Conservation (phyloP, 768 basidiomycete species). For the Chalciporus pseudorubinellus region DNA sequence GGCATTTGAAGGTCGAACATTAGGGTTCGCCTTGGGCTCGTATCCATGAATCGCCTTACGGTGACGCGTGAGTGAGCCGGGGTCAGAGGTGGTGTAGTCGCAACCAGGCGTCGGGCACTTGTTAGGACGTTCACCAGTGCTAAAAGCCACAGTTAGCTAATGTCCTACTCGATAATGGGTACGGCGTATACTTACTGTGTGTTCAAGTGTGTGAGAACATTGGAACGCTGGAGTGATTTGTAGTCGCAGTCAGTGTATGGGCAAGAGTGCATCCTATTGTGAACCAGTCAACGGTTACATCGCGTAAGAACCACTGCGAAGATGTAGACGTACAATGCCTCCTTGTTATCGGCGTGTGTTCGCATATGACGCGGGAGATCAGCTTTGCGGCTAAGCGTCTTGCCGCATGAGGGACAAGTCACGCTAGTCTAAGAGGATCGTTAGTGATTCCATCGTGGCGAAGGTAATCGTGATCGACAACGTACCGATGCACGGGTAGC, state of each 20-base stretch:
- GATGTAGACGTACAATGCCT: slow-evolving; percentile 19
- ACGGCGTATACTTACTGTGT: slow-evolving; percentile 27
- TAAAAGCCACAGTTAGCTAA: slow-evolving; percentile 4
- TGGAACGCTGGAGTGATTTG: slow-evolving; percentile 27
- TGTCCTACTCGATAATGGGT: neutral
- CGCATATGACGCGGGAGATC: slow-evolving; percentile 31
- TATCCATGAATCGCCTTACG: slow-evolving; percentile 19
- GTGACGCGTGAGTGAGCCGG: slow-evolving; percentile 24
- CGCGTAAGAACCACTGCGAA: too few relatives aligned
- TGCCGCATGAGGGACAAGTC: slow-evolving; percentile 15
- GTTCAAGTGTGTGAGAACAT: slow-evolving; percentile 27
- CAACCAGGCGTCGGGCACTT: slow-evolving; percentile 20
- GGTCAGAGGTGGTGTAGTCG: slow-evolving; percentile 12
- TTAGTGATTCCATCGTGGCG: neutral
- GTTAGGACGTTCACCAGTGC: slow-evolving; percentile 9
- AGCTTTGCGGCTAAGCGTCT: slow-evolving; percentile 19
- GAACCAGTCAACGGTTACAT: slow-evolving; percentile 2
- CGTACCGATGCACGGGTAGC: slow-evolving; percentile 7
- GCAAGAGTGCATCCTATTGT: slow-evolving; percentile 25
- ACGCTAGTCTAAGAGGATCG: slow-evolving; percentile 2
- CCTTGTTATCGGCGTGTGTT: slow-evolving; percentile 22
- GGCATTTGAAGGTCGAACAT: neutral
- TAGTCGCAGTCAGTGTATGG: slow-evolving; percentile 18
- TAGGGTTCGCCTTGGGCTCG: slow-evolving; percentile 6
- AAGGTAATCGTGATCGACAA: neutral